Evolutionary conservation across 169 alveolate genomes (phyloP).

Genomic region (Plasmodium berghei): DNA sequence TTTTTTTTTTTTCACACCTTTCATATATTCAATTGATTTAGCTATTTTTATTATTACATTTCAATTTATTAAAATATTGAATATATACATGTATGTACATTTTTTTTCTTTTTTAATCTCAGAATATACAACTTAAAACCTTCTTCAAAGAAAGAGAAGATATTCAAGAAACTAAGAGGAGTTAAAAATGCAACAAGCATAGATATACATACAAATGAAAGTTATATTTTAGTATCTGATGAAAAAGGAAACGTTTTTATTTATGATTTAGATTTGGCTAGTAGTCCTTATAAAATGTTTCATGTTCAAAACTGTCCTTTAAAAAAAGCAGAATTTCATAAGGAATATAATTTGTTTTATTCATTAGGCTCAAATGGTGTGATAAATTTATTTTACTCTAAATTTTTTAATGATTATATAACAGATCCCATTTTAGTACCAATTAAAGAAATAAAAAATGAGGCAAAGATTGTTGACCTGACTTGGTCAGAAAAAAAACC

Average conservation of each 20-base stretch:
- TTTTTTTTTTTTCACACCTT: not conserved
- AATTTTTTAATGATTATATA: constrained; percentile 73
- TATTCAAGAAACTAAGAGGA: constrained; percentile 65
- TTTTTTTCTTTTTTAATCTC: not conserved
- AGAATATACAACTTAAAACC: constrained; percentile 70
- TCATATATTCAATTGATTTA: too few relatives aligned
- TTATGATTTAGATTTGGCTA: constrained; percentile 68
- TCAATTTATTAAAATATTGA: not conserved
- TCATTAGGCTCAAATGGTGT: constrained; percentile 65
- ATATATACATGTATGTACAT: not conserved
- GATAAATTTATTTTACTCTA: constrained; percentile 74
- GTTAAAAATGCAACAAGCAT: constrained; percentile 57
- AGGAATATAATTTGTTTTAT: constrained; percentile 57
- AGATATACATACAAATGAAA: constrained; percentile 73
- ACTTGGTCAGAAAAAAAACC: constrained; percentile 72
- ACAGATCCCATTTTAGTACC: constrained; percentile 76
- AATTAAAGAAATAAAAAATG: constrained; percentile 38
- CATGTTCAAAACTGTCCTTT: constrained; percentile 48
- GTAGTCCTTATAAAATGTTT: constrained; percentile 72
- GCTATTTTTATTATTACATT: too few relatives aligned
- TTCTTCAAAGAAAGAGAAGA: constrained; percentile 28
- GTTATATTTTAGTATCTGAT: constrained; percentile 50
- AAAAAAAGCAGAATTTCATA: constrained; percentile 70
- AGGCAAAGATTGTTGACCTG: constrained; percentile 49
- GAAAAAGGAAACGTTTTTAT: constrained; percentile 63